phyloP scores from a whole-genome alignment of 352 stramenopile genomes.

The Phytophthora niederhauseri region DNA sequence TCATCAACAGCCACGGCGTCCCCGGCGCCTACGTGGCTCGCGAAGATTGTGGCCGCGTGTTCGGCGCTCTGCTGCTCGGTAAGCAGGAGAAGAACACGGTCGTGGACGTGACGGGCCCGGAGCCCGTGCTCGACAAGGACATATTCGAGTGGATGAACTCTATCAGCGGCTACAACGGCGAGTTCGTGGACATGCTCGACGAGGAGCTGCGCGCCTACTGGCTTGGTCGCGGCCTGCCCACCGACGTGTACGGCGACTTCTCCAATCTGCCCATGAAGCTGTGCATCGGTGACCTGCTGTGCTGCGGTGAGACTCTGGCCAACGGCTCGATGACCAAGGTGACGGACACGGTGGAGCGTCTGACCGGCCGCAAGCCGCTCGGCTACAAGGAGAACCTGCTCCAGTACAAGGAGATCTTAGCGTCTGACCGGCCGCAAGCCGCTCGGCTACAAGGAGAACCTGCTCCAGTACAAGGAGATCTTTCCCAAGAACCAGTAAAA shows the following conservation, averaged over 20 bases:
- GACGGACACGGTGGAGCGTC: constrained; percentile 29
- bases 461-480: constrained; percentile 34
- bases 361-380: constrained; percentile 34
- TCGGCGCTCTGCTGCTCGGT: constrained; percentile 28
- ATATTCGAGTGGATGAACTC: constrained; percentile 38
- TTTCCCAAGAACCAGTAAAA: constrained; percentile 18
- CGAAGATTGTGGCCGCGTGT: constrained; percentile 25
- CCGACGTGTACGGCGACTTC: constrained; percentile 32
- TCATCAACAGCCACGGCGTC: constrained; percentile 27
- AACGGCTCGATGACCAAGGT: constrained; percentile 36
- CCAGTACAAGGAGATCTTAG: constrained; percentile 37
- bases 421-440: constrained; percentile 36
- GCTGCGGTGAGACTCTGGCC: constrained; percentile 33
- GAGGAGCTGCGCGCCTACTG: constrained; percentile 34
- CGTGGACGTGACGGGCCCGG: constrained; percentile 28
- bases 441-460: constrained; percentile 23
- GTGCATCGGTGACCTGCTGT: constrained; percentile 37
- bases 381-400: constrained; percentile 29
- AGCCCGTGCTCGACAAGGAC: constrained; percentile 29
- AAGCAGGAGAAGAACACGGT: constrained; percentile 32
- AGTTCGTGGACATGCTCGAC: constrained; percentile 39
- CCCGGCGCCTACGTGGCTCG: constrained; percentile 15
- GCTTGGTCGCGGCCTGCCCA: constrained; percentile 31
- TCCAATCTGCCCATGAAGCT: constrained; percentile 34
- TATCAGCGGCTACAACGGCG: constrained; percentile 28